A percentile compares a stretch with the other conserved stretches of the same genome.
Evolutionary conservation across 768 basidiomycete species (phyloP).

Genomic region (Strobilomyces dryophilus): DNA sequence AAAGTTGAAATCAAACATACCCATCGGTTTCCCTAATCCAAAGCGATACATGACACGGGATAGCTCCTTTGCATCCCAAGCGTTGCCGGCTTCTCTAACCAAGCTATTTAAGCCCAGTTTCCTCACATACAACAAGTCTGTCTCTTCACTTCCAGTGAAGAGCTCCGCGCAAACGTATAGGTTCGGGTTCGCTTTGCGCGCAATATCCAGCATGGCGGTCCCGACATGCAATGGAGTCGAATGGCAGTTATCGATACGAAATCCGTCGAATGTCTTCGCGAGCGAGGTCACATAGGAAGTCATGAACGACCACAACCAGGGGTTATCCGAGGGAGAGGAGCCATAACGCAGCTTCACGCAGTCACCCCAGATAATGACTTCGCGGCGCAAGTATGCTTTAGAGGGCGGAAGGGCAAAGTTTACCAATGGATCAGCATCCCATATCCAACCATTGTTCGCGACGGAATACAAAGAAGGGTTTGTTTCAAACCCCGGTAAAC

Average conservation of each 20-base stretch:
- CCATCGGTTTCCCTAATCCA: constrained; percentile 92
- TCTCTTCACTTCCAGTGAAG: constrained; percentile 94
- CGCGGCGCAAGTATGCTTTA: constrained; percentile 91
- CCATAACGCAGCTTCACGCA: constrained; percentile 99
- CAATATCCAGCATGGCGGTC: constrained; percentile 88
- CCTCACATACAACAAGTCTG: constrained; percentile 88
- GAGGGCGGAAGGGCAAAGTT: constrained; percentile 93
- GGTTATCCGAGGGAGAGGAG: constrained; percentile 69
- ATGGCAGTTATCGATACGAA: constrained; percentile 98
- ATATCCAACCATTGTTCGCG: constrained; percentile 99
- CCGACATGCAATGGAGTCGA: constrained; percentile 97
- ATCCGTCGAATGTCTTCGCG: constrained; percentile 86
- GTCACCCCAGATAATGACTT: constrained; percentile 97
- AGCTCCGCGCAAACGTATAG: constrained; percentile 97
- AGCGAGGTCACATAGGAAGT: constrained; percentile 75
- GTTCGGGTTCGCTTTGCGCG: constrained; percentile 82
- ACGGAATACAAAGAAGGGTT: constrained; percentile 62
- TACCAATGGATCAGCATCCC: constrained; percentile 89
- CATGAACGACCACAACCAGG: constrained; percentile 95
- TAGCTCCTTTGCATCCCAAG: constrained; percentile 82
- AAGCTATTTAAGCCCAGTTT: constrained; percentile 91
- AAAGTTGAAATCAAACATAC: constrained; percentile 30
- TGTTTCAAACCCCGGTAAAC: constrained; percentile 57
- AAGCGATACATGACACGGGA: constrained; percentile 85
- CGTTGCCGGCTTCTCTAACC: constrained; percentile 94